Conservation (phyloP, 495 filamentous ascomycete genomes). For the Letharia columbiana region DNA sequence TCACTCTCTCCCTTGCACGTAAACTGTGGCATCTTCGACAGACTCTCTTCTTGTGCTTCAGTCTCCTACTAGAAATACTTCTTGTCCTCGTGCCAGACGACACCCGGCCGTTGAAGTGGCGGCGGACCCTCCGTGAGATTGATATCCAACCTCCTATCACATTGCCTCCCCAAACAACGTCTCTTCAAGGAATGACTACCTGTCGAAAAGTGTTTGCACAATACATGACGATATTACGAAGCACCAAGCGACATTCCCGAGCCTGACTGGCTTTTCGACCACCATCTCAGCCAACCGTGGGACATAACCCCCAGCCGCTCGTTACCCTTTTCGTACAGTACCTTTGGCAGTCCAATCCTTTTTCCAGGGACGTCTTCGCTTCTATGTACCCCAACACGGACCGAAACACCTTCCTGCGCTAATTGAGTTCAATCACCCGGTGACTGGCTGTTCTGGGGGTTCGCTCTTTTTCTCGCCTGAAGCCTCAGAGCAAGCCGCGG, state of each 20-base stretch:
- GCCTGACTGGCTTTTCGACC: neutral
- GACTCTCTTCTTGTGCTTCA: neutral
- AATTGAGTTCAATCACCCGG: neutral
- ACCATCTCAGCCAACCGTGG: slow-evolving; percentile 7
- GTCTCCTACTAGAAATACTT: neutral
- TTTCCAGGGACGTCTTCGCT: neutral
- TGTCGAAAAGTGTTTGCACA: neutral
- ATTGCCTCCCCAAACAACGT: slow-evolving; percentile 10
- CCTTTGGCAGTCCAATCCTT: slow-evolving; percentile 1
- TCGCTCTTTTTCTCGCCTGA: neutral
- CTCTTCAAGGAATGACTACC: neutral
- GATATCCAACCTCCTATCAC: slow-evolving; percentile 21
- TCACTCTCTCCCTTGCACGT: neutral
- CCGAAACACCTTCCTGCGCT: neutral
- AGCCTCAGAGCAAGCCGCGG: neutral
- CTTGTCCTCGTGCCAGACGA: neutral
- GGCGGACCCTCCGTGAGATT: neutral
- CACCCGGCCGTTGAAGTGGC: neutral
- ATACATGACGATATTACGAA: slow-evolving; percentile 5
- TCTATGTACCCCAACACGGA: slow-evolving; percentile 9
- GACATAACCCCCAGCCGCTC: slow-evolving; percentile 24
- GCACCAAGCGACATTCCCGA: neutral
- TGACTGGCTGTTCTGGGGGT: neutral
- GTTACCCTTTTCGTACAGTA: slow-evolving; percentile 19
- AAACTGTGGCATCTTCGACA: neutral